Evolutionary conservation across 2,329 filamentous ascomycete species (phyloP), one percentile per base, ranked within the genome.

Genomic region (Xylaria sp.): DNA sequence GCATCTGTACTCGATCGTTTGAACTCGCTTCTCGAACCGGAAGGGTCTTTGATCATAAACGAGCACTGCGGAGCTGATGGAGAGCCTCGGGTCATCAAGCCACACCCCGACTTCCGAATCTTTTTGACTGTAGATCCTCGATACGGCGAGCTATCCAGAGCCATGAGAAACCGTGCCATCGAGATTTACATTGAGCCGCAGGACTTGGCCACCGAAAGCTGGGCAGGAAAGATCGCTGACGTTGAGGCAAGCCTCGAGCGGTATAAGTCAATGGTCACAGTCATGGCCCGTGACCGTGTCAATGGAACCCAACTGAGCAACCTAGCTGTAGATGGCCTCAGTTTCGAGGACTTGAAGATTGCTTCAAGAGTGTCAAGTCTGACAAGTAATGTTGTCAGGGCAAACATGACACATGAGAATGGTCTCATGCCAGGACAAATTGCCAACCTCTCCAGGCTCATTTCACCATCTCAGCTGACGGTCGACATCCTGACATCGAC

Each of bases 161-260:
- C 94, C 0, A 99, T 99, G 94, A 83, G 95, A 59, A 99, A 99
- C 74, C 85, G 94, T 72, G 92, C 92, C 53, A 82, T 97, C 30
- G 95, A 99, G 74, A 88, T 99, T 8, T 94, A 87, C 69, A 79
- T 99, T 51, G 80, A 86, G 63, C 73, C 73, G 5, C 70, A 76
- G 3, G 74, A 75, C 1, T 73, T 76, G 1, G 62, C 48, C 9
- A 63, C 66, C 1, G 69, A 72, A 2, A 55, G 66, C 2, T 76
- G 73, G 67, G 68, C 75, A n/a, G 69, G 70, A n/a, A 75, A 70
- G 30, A 71, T 83, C 11, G 67, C 78, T 0, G 72, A 76, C 8
- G 71, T 84, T 30, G 83, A 85, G 62, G 77, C 81, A 16, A 73
- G 69, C 19, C 68, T 84, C 59, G 76, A 78, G 54, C 76, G 82